phyloP scores from a whole-genome alignment of 2,329 filamentous ascomycete species.

The Phialophora chinensis region DNA sequence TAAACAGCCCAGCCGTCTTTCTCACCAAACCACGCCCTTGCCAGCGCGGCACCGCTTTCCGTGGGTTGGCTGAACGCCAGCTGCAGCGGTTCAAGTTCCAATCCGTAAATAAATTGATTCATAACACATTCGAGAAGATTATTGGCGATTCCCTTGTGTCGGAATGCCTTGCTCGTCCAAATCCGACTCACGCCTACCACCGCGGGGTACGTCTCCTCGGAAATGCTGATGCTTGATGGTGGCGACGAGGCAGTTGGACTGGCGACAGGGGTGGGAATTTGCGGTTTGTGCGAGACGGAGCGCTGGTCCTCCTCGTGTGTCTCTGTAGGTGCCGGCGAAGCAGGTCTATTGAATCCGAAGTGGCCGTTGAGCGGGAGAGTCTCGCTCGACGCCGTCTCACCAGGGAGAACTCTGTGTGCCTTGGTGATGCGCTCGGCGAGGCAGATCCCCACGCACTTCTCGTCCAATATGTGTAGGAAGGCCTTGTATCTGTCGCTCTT shows the following conservation, averaged over 20 bases:
- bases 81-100: constrained; percentile 60
- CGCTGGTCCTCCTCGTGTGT: constrained; percentile 31
- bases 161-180: constrained; percentile 65
- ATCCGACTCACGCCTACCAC: constrained; percentile 69
- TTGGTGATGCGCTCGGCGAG: constrained; percentile 66
- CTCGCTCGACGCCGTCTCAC: constrained; percentile 29
- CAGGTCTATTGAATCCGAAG: constrained; percentile 21
- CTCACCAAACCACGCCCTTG: constrained; percentile 63
- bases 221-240: constrained; percentile 54
- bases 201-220: constrained; percentile 52
- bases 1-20: constrained; percentile 67
- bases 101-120: constrained; percentile 61
- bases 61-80: constrained; percentile 72
- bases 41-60: constrained; percentile 63
- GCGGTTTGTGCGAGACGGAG: constrained; percentile 21
- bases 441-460: constrained; percentile 67
- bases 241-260: constrained; percentile 35
- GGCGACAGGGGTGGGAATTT: constrained; percentile 33
- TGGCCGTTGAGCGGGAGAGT: constrained; percentile 31
- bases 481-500: constrained; percentile 61
- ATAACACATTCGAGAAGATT: constrained; percentile 63
- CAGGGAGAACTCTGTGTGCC: constrained; percentile 55
- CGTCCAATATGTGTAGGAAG: constrained; percentile 66
- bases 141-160: constrained; percentile 63
- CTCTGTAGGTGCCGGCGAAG: constrained; percentile 26